These are phyloP conservation scores for Trichoderma sp. DNA, from an alignment of 2,329 filamentous ascomycete species.

Conservation along the genomic window DNA sequence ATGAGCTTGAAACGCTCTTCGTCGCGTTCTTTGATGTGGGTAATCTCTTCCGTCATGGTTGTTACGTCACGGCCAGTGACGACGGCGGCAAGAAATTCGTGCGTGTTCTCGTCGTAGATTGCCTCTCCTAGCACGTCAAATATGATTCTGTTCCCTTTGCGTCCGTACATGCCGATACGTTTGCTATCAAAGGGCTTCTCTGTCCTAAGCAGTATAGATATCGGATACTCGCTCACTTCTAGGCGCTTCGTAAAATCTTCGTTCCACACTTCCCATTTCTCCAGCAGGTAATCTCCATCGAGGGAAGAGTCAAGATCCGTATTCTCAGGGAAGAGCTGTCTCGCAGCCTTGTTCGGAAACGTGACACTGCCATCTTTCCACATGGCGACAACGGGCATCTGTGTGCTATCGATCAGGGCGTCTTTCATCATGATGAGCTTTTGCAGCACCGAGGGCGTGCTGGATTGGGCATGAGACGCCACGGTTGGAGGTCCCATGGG, in stretches of 20 bases:
- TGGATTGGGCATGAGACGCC: conserved; percentile 53
- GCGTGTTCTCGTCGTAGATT: conserved; percentile 65
- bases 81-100: conserved; percentile 73
- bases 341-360: conserved; percentile 69
- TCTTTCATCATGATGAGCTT: conserved; percentile 77
- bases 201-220: conserved; percentile 63
- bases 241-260: conserved; percentile 65
- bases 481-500: conserved; percentile 66
- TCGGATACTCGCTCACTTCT: conserved; percentile 63
- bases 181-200: conserved; percentile 60
- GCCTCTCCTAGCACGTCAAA: conserved; percentile 69
- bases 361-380: conserved; percentile 78
- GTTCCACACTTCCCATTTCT: conserved; percentile 62
- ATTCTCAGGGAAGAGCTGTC: conserved; percentile 50
- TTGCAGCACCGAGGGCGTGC: conserved; percentile 66
- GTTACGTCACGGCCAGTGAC: conserved; percentile 74
- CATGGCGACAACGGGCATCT: conserved; percentile 74
- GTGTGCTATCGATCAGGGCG: conserved; percentile 72
- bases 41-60: conserved; percentile 67
- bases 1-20: conserved; percentile 75
- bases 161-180: conserved; percentile 64
- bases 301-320: conserved; percentile 43
- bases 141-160: conserved; percentile 53
- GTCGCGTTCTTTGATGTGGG: conserved; percentile 68
- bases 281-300: conserved; percentile 59